These are phyloP conservation scores for Kuraishia borneana DNA, from an alignment of 805 yeast genomes.

Conservation along the genomic window DNA sequence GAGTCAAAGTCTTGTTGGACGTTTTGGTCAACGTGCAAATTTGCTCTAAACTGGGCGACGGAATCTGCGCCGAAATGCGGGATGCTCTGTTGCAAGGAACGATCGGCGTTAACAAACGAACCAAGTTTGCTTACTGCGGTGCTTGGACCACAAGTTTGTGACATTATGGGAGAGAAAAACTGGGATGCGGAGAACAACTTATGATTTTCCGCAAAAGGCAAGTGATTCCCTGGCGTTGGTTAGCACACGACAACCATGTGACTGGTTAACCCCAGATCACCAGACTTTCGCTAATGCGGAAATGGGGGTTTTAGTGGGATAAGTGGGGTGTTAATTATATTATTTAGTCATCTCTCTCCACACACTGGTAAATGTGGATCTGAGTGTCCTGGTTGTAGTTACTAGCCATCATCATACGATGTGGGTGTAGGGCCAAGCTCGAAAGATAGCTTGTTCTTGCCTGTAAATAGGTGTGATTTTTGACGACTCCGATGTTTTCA, in stretches of 20 bases:
- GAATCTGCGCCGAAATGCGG: neutral
- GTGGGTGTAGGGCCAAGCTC: slow-evolving; percentile 77
- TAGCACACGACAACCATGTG: too few species aligned
- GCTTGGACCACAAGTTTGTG: neutral
- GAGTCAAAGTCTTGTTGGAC: slow-evolving; percentile 28
- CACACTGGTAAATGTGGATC: slow-evolving; percentile 50
- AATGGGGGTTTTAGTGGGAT: too few species aligned
- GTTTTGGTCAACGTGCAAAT: slow-evolving; percentile 13
- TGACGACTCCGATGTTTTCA: slow-evolving; percentile 51
- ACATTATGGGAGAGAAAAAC: too few species aligned
- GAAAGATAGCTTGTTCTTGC: slow-evolving; percentile 46
- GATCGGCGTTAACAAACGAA: neutral
- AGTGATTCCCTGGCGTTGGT: too few species aligned
- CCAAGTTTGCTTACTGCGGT: neutral
- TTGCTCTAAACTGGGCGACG: neutral
- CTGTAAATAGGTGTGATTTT: slow-evolving; percentile 34
- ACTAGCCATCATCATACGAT: slow-evolving; percentile 85
- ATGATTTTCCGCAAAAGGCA: too few species aligned
- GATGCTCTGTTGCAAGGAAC: neutral
- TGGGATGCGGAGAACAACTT: too few species aligned
- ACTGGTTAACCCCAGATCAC: too few species aligned
- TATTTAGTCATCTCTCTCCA: too few species aligned
- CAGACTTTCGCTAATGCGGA: too few species aligned
- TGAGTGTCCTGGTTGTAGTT: slow-evolving; percentile 69
- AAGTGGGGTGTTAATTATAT: too few species aligned